Evolutionary conservation across 192 early-diverging fungal genomes (phyloP).

Genomic region (Rhizoclosmatium sp.): DNA sequence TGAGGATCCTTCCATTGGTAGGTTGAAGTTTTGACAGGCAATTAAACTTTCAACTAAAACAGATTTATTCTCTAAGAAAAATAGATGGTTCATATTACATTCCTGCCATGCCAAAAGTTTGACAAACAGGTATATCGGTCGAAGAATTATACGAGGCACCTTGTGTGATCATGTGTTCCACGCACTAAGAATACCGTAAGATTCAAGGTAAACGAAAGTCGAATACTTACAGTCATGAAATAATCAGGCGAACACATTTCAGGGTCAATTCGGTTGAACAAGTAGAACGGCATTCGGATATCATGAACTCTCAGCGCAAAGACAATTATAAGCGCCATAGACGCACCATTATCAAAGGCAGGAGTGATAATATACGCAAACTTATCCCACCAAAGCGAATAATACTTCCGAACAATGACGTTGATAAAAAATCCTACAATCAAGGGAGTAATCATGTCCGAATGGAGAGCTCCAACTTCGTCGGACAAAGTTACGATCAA

Average conservation of each 20-base stretch:
- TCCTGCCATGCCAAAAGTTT: slow-evolving; percentile 20
- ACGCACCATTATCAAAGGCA: slow-evolving; percentile 67
- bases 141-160: slow-evolving; percentile 10
- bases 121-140: slow-evolving; percentile 19
- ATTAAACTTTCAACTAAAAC: not conserved
- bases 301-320: slow-evolving; percentile 21
- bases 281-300: slow-evolving; percentile 25
- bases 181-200: not conserved
- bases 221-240: slow-evolving; percentile 28
- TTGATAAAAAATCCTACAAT: slow-evolving; percentile 21
- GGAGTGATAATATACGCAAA: slow-evolving; percentile 73
- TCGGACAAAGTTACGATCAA: slow-evolving; percentile 27
- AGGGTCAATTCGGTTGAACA: slow-evolving; percentile 21
- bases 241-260: slow-evolving; percentile 36
- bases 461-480: slow-evolving; percentile 6
- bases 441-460: slow-evolving; percentile 21
- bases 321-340: slow-evolving; percentile 37
- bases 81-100: not conserved
- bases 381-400: slow-evolving; percentile 55
- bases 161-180: slow-evolving; percentile 11
- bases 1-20: no score
- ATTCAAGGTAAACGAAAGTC: not conserved
- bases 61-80: not conserved
- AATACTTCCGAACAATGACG: not conserved
- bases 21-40: no score